Evolutionary conservation across 2,329 filamentous ascomycete genomes (phyloP).

Genomic region (Alternaria novae-zelandiae): DNA sequence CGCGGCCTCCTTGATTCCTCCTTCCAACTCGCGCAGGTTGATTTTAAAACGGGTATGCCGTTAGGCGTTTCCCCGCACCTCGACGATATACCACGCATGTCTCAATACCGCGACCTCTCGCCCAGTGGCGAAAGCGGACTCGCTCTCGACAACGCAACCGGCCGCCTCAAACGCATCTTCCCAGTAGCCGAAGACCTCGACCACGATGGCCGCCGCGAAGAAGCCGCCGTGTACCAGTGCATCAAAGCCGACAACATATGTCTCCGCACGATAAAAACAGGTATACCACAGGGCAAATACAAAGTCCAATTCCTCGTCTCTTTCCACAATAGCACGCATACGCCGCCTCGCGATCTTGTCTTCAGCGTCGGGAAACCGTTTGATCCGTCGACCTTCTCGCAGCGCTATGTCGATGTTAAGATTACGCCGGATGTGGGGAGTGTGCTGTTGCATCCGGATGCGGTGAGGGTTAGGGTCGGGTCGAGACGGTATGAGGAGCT

Average conservation of each 20-base stretch:
- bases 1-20: slow-evolving; percentile 36
- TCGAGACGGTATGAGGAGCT: slow-evolving; percentile 33
- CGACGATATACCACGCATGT: slow-evolving; percentile 31
- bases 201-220: slow-evolving; percentile 42
- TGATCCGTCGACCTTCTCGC: slow-evolving; percentile 38
- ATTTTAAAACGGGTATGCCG: slow-evolving; percentile 48
- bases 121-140: slow-evolving; percentile 41
- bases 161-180: slow-evolving; percentile 37
- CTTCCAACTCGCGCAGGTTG: slow-evolving; percentile 44
- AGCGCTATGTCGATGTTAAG: slow-evolving; percentile 45
- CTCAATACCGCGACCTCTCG: slow-evolving; percentile 29
- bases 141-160: slow-evolving; percentile 30
- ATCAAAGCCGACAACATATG: slow-evolving; percentile 40
- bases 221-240: slow-evolving; percentile 47
- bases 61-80: slow-evolving; percentile 29
- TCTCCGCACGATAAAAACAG: slow-evolving; percentile 44
- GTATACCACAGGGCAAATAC: slow-evolving; percentile 48
- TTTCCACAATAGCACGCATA: slow-evolving; percentile 32
- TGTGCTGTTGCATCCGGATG: slow-evolving; percentile 47
- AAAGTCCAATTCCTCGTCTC: slow-evolving; percentile 45
- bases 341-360: slow-evolving; percentile 38
- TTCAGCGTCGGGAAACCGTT: slow-evolving; percentile 49
- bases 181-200: slow-evolving; percentile 47
- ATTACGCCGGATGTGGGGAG: slow-evolving; percentile 48
- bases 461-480: slow-evolving; percentile 45